phyloP scores from a whole-genome alignment of 176 grass and related monocot genomes.

The Panicum miliaceum region DNA sequence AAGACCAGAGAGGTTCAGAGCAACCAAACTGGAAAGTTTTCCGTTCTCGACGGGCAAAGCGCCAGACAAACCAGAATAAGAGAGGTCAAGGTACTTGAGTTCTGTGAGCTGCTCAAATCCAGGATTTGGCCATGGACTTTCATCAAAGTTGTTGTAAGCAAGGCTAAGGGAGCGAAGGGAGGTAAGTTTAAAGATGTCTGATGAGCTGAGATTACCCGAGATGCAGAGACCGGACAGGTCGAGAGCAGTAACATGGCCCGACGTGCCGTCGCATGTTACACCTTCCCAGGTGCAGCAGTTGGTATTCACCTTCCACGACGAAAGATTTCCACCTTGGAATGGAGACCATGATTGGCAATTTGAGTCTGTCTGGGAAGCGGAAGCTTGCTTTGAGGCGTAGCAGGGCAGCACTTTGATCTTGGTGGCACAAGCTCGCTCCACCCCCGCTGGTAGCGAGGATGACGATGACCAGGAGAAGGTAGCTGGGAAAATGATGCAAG shows the following conservation, averaged over 20 bases:
- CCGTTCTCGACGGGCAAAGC: conserved; percentile 43
- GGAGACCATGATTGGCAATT: rapidly evolving
- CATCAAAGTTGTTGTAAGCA: conserved; percentile 40
- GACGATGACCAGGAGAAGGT: not conserved
- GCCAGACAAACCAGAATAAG: conserved; percentile 46
- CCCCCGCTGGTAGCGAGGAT: not conserved
- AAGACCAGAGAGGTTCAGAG: conserved; percentile 29
- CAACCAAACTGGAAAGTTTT: conserved; percentile 44
- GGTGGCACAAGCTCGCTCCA: conserved; percentile 31
- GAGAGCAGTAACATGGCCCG: conserved; percentile 42
- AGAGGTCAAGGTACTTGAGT: conserved; percentile 50
- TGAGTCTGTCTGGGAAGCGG: not conserved
- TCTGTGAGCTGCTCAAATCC: conserved; percentile 43
- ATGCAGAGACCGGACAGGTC: conserved; percentile 31
- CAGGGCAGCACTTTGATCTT: conserved; percentile 44
- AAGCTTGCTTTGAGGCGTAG: conserved; percentile 50
- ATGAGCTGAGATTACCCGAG: conserved; percentile 31
- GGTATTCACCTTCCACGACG: conserved; percentile 32
- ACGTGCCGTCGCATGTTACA: conserved; percentile 31
- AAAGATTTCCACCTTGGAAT: not conserved
- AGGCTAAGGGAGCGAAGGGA: conserved; percentile 48
- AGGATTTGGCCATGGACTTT: not conserved
- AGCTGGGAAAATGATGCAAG: not conserved
- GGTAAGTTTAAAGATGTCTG: conserved; percentile 49
- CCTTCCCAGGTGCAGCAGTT: conserved; percentile 61